A percentile compares a stretch with the other conserved stretches of the same genome.
These are phyloP conservation scores for Nicotiana paniculata DNA, from an alignment of 257 asterid species.

Conservation along the genomic window DNA sequence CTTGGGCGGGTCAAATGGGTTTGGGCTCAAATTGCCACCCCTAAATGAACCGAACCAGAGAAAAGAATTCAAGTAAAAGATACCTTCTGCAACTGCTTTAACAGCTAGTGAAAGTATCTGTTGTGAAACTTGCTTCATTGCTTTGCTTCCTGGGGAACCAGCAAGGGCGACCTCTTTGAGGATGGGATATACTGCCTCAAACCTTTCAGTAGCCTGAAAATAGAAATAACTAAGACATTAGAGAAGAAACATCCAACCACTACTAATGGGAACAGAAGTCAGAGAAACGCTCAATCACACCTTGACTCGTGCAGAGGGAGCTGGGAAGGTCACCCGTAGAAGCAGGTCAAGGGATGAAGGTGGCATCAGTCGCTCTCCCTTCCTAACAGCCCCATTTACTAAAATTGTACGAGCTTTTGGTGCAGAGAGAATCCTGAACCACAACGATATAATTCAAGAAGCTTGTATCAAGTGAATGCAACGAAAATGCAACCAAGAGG, in stretches of 20 bases:
- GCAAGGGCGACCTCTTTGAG: constrained; percentile 80
- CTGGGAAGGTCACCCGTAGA: constrained; percentile 58
- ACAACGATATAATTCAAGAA: neutral
- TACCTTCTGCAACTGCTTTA: constrained; percentile 70
- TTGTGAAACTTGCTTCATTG: constrained; percentile 67
- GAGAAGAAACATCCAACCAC: neutral
- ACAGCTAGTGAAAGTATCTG: constrained; percentile 49
- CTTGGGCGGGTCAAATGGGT: too few species aligned
- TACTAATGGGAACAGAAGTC: neutral
- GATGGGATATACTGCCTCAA: constrained; percentile 66
- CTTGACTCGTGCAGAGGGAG: constrained; percentile 66
- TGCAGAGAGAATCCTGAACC: constrained; percentile 51
- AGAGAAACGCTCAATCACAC: constrained; percentile 17
- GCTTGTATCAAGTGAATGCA: neutral
- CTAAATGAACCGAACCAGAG: neutral
- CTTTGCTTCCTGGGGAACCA: constrained; percentile 86
- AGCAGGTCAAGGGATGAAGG: constrained; percentile 64
- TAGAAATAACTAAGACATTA: neutral
- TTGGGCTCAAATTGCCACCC: too few species aligned
- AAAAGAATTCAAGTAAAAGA: neutral
- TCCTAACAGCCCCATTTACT: constrained; percentile 60
- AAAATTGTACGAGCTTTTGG: constrained; percentile 73
- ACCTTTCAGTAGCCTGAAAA: constrained; percentile 71
- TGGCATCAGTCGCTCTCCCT: constrained; percentile 72
- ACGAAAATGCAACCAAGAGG: neutral